Evolutionary conservation across 345 rosid genomes (phyloP).

Genomic region (Nephelium lappaceum): DNA sequence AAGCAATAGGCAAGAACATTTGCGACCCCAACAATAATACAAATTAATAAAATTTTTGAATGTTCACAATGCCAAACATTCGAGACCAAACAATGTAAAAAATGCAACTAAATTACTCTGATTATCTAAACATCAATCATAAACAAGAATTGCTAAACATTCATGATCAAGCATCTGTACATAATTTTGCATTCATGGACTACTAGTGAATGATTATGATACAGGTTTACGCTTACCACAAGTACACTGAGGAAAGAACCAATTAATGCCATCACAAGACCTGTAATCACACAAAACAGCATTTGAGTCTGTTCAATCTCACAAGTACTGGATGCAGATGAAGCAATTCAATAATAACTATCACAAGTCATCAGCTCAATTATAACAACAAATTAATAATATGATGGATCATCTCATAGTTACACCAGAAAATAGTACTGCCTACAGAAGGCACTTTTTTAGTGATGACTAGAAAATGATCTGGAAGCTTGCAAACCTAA

Average conservation of each 20-base stretch:
- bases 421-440: neutral
- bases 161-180: neutral
- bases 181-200: neutral
- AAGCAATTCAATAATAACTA: neutral
- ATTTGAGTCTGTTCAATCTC: neutral
- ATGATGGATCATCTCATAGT: neutral
- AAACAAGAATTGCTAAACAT: neutral
- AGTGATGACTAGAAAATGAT: neutral
- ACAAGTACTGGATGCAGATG: neutral
- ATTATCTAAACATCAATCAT: too few species aligned
- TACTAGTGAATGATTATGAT: neutral
- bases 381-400: neutral
- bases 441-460: neutral
- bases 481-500: neutral
- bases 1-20: too few species aligned
- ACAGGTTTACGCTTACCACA: conserved; percentile 58
- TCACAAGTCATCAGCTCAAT: neutral
- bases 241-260: conserved; percentile 82
- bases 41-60: too few species aligned
- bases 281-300: conserved; percentile 36
- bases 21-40: too few species aligned
- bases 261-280: conserved; percentile 90
- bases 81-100: too few species aligned
- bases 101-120: too few species aligned
- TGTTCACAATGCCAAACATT: too few species aligned